phyloP scores from a whole-genome alignment of 2,329 filamentous ascomycete species.

The Nigrospora osmanthi region DNA sequence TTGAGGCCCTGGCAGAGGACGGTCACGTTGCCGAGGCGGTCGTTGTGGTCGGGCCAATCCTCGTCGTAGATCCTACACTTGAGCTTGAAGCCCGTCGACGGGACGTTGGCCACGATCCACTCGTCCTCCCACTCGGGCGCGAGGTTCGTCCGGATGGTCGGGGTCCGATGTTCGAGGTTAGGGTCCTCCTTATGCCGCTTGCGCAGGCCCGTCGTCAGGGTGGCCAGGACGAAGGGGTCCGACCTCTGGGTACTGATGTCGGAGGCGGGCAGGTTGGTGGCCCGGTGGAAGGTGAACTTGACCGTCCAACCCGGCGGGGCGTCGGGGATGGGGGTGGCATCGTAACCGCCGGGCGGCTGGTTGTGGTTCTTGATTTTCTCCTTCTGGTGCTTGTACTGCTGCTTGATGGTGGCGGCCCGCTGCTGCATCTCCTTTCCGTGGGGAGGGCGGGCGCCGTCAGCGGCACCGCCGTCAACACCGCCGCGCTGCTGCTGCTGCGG shows the following conservation, averaged over 20 bases:
- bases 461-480: background rate
- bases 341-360: conserved; percentile 68
- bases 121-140: conserved; percentile 76
- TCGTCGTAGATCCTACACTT: conserved; percentile 89
- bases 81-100: conserved; percentile 69
- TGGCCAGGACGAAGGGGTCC: conserved; percentile 75
- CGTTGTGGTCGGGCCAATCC: conserved; percentile 77
- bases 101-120: conserved; percentile 86
- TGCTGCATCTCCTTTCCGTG: background rate
- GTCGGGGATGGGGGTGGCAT: conserved; percentile 67
- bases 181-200: conserved; percentile 83
- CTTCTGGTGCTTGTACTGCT: conserved; percentile 25
- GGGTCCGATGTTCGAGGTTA: conserved; percentile 63
- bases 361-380: conserved; percentile 29
- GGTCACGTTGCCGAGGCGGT: conserved; percentile 80
- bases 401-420: conserved; percentile 17
- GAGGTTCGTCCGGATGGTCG: conserved; percentile 62
- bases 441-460: background rate
- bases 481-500: background rate
- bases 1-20: conserved; percentile 53
- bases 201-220: conserved; percentile 63
- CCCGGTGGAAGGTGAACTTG: conserved; percentile 76
- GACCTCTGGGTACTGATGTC: conserved; percentile 72
- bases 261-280: conserved; percentile 72
- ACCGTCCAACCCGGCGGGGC: conserved; percentile 75